Conservation (phyloP, 148 eudicot genomes). For the Rhododendron vialii region DNA sequence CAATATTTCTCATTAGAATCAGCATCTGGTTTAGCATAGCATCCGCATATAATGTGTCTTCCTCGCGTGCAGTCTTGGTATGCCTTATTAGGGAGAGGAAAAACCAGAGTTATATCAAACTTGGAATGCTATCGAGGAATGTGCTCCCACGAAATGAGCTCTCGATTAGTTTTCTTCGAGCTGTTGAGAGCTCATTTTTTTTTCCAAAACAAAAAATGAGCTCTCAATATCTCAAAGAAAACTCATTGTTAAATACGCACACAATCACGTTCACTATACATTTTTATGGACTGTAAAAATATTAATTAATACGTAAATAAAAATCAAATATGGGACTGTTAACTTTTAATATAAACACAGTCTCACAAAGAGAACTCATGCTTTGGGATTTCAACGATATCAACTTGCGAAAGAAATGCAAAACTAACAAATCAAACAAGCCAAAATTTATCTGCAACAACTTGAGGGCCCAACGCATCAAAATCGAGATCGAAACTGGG, state of each 20-base stretch:
- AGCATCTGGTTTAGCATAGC: background rate
- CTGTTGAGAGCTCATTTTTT: too few relatives aligned
- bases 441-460: too few relatives aligned
- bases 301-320: background rate
- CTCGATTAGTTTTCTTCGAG: too few relatives aligned
- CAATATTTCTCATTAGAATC: background rate
- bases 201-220: background rate
- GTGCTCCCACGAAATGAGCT: background rate
- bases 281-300: slow-evolving; percentile 50
- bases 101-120: background rate
- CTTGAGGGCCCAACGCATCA: too few relatives aligned
- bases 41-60: background rate
- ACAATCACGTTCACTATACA: background rate
- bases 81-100: background rate
- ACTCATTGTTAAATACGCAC: background rate
- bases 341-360: background rate
- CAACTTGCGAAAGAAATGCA: too few relatives aligned
- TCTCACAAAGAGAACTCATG: background rate
- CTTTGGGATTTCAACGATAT: too few relatives aligned
- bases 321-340: background rate
- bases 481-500: too few relatives aligned
- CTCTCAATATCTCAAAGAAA: background rate
- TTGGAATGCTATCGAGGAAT: background rate
- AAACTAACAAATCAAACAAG: too few relatives aligned
- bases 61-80: background rate